Base-by-base conservation (phyloP, 2,329 filamentous ascomycete species). In the Fusarium subglutinans region DNA sequence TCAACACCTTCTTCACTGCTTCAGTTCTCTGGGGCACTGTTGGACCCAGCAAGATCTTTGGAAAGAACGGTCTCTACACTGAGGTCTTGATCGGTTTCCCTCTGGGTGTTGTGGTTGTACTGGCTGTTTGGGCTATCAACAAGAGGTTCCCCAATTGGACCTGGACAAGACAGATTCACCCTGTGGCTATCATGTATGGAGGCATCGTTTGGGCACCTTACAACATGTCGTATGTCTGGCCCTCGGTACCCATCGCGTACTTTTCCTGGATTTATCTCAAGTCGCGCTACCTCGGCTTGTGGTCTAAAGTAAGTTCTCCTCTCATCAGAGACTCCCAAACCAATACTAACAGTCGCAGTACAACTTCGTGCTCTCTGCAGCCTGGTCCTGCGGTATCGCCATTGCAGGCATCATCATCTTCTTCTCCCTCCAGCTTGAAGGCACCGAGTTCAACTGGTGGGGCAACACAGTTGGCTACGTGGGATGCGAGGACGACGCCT, bases 1-100 rank as follows among this genome's bases (percentile, higher is more conserved):
- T 87, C 74, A 88, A 87, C 77, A 87, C 86, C 8, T 89, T 89
- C 79, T 90, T 89, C 79, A 89, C 87, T 1, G 87, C 88, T 3
- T 86, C 87, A 0, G 84, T 89, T 1, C 81, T 89, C 8, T 89
- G 87, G 87, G 88, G 87, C 30, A 87, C 86, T 3, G 84, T 89
- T 43, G 87, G 87, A 0, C 86, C 87, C 0, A 80, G 81, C 66
- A 86, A 85, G 77, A 83, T 89, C 37, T 90, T 87, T 70, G 87
- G 87, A 7, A 79, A 80, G 26, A 78, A 83, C 15, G 86, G 86
- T 13, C 83, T 85, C 63, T 89, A 89, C 79, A 84, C 82, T 7
- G 80, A 83, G 55, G 83, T 86, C 1, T 77, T 89, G 37, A 74
- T 86, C 15, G 87, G 87, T 7, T 89, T 89, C 73, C 86, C 87